Percentiles rank a stretch among this genome's conserved stretches.
phyloP scores from a whole-genome alignment of 768 basidiomycete genomes.

The Phanerochaete sordida region DNA sequence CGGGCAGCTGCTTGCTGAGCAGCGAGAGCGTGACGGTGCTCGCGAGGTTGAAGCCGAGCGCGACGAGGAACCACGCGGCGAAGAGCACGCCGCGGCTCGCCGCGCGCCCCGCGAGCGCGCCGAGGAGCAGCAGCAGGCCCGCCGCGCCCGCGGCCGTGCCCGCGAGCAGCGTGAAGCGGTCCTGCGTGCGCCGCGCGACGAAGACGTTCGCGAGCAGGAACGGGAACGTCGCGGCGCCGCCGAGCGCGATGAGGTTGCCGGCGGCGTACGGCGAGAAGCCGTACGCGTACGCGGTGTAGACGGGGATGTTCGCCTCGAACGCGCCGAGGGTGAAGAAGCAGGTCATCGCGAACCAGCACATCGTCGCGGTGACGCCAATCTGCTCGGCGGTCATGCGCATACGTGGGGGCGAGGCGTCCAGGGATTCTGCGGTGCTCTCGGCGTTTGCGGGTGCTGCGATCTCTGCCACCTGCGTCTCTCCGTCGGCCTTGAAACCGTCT shows the following conservation, averaged over 20 bases:
- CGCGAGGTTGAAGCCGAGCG: slow-evolving; percentile 69
- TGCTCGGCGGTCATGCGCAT: slow-evolving; percentile 25
- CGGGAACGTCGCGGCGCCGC: slow-evolving; percentile 58
- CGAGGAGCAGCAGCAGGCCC: slow-evolving; percentile 49
- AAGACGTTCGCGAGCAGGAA: slow-evolving; percentile 63
- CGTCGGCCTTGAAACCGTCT: neutral
- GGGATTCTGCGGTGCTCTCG: neutral
- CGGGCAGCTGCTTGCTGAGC: slow-evolving; percentile 66
- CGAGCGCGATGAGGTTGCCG: slow-evolving; percentile 69
- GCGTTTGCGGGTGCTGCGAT: neutral
- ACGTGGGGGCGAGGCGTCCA: neutral
- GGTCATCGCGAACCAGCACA: slow-evolving; percentile 71
- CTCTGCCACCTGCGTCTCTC: slow-evolving; percentile 3
- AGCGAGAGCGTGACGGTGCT: slow-evolving; percentile 65
- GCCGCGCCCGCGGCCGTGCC: slow-evolving; percentile 48
- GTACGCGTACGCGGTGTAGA: slow-evolving; percentile 45
- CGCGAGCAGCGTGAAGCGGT: slow-evolving; percentile 52
- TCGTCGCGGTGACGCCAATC: slow-evolving; percentile 54
- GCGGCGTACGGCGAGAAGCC: slow-evolving; percentile 59
- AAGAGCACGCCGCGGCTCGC: slow-evolving; percentile 47
- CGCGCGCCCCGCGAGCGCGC: slow-evolving; percentile 20
- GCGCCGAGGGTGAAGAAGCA: slow-evolving; percentile 69
- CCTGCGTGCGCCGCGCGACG: slow-evolving; percentile 54
- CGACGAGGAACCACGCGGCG: slow-evolving; percentile 52
- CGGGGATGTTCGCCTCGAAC: slow-evolving; percentile 68